Base-by-base conservation (phyloP, 1,139 yeast genomes). In the Debaryomyces coudertii region DNA sequence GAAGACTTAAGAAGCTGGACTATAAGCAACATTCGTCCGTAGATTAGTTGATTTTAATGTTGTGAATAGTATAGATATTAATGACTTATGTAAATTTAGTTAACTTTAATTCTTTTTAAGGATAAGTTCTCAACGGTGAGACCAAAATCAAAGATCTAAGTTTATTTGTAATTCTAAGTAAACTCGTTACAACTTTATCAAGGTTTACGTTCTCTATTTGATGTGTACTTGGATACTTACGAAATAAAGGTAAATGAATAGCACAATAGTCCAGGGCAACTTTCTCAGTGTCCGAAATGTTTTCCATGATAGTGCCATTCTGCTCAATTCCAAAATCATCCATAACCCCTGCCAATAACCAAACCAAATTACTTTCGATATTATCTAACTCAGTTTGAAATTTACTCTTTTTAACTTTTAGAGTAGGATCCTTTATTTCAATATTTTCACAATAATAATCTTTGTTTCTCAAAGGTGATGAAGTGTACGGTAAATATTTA, bases 1-100 rank as follows among this genome's bases (percentile, higher is more conserved):
- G 71, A 69, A 6, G 77, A 77, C 49, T 64, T 77, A 53, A 64
- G 59, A 49, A 76, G 82, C 53, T 79, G 83, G 83, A 57, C 58
- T 9, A 62, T 68, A 5, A 48, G 47, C 41, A 47, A 30, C 20
- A 30, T 23, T 28, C 20, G 28, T 25, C 18, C 18, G 16, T 15
- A 22, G 15, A 20, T 14, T 18, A 7, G 7, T 5, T 15, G 11
- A 20, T 16, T 36, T 27, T 12, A 35, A 7, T 20, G 28, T 33
- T 18, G 9, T 35, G 37, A 20, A 23, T 35, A 35, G 7, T 33
- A 33, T 33, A 15, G 11, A 35, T 35, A 35, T 12, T 23, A 22
- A 33, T 33, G 36, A 18, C 24, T 18, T 7, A 33, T 33, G 23
- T 33, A 33, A 20, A 11, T 33, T 33, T 35, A 8, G 7, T 7